Conservation (phyloP, 2,329 filamentous ascomycete genomes). For the Teratosphaeria zuluensis region DNA sequence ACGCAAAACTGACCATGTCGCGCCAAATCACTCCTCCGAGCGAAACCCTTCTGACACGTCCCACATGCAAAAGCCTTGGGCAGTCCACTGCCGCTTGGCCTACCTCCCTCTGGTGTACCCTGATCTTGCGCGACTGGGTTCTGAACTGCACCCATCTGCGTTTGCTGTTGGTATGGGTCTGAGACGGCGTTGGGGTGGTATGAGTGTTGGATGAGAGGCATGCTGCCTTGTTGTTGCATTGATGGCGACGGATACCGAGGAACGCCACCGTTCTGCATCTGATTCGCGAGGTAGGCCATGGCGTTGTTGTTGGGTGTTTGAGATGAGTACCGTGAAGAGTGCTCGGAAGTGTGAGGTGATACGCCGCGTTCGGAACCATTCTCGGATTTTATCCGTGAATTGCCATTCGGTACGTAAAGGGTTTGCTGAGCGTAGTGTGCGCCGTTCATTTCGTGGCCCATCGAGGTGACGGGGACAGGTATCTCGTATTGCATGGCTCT, state of each 20-base stretch:
- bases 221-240: slow-evolving; percentile 33
- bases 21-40: slow-evolving; percentile 83
- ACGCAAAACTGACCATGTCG: slow-evolving; percentile 61
- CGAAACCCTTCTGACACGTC: slow-evolving; percentile 85
- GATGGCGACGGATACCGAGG: slow-evolving; percentile 43
- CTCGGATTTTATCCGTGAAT: slow-evolving; percentile 46
- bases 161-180: slow-evolving; percentile 34
- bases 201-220: slow-evolving; percentile 46
- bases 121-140: slow-evolving; percentile 24
- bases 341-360: slow-evolving; percentile 46
- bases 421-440: slow-evolving; percentile 30
- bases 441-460: slow-evolving; percentile 21
- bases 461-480: slow-evolving; percentile 22
- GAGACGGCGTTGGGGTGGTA: slow-evolving; percentile 43
- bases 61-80: slow-evolving; percentile 80
- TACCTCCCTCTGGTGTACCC: slow-evolving; percentile 26
- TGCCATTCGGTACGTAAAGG: slow-evolving; percentile 39
- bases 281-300: slow-evolving; percentile 36
- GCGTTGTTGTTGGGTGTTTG: slow-evolving; percentile 45
- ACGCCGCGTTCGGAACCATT: slow-evolving; percentile 47
- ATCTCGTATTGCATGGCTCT: slow-evolving; percentile 32
- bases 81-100: slow-evolving; percentile 36
- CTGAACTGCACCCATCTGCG: slow-evolving; percentile 24
- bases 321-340: slow-evolving; percentile 48
- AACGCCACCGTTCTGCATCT: slow-evolving; percentile 24